Base-by-base conservation (phyloP, 2,329 filamentous ascomycete genomes). In the Aureobasidium sp. region DNA sequence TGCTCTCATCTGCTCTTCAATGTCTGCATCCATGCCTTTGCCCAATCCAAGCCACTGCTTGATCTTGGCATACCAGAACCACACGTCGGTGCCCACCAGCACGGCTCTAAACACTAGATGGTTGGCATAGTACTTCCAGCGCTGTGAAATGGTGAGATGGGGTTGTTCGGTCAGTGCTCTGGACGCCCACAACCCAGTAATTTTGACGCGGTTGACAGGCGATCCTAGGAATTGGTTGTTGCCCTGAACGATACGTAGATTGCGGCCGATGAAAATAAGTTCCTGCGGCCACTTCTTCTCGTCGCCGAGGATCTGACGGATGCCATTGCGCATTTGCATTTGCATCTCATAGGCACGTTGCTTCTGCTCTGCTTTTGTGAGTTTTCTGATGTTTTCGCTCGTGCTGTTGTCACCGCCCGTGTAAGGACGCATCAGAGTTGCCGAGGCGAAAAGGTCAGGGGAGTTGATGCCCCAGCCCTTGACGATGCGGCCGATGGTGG, bases 211-310 rank as follows among this genome's bases (percentile, higher is more conserved):
- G 74, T 96, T 92, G 47, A 96, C 91, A 0, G 92, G 92, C 0
- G 87, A 90, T 27, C 91, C 91, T 57, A 96, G 82, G 74, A 89
- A 93, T 71, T 96, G 91, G 72, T 96, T 96, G 75, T 96, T 95
- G 6, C 87, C 90, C 75, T 96, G 91, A 2, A 96, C 91, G 69
- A 97, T 96, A 59, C 92, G 85, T 79, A 96, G 85, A 73, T 96
- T 96, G 42, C 92, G 84, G 1, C 90, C 91, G 68, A 97, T 91
- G 74, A 97, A 96, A 69, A 96, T 86, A 63, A 97, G 86, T 73
- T 96, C 91, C 70, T 89, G 88, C 5, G 92, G 92, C 86, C 90
- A 93, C 72, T 92, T 91, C 45, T 87, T 86, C 75, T 95, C 91
- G 74, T 96, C 91, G 9, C 85, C 85, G 7, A 97, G 82, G 62